Base-by-base conservation (phyloP, 2,329 filamentous ascomycete species). In the Fusarium decemcellulare region DNA sequence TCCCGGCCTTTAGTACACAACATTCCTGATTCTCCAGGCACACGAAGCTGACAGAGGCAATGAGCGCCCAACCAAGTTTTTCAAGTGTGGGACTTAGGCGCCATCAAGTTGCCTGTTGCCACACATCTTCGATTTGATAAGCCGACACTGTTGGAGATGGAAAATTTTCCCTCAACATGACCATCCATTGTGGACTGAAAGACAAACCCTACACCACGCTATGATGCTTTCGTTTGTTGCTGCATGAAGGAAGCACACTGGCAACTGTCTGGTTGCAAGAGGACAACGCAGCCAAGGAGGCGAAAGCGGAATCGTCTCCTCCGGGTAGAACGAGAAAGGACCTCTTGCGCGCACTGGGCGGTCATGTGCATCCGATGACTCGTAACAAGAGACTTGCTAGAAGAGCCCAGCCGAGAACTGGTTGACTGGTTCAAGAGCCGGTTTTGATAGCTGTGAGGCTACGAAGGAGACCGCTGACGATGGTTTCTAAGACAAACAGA, bases 11-110 rank as follows among this genome's bases (percentile, higher is more conserved):
- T 51, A 46, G 18, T 50, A 51, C 53, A 42, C 47, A 46, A n/a
- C 18, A 18, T 44, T 36, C 44, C 58, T 54, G 44, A 34, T 40
- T 32, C 46, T 44, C 43, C 37, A 67, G 32, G 37, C 59, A 61
- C 32, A 53, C 53, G 59, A 51, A 59, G 55, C 42, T 60, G 51
- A 51, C 56, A 58, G 47, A 58, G 59, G 62, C 55, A 64, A 52
- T 58, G 42, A 57, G 56, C 37, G 53, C 47, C 48, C 52, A 54
- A 60, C 44, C 39, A 58, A 61, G 37, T 51, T 32, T 53, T 39
- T 58, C 43, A 60, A 56, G 18, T 67, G 69, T 67, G 71, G 69
- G 64, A 64, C 65, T 34, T 51, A 32, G 39, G 18, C 18, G 23
- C 29, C 14, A 34, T 34, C 47, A 18, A 51, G 16, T 59, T 39